Percentiles rank a stretch among this genome's conserved stretches.
phyloP scores from a whole-genome alignment of 2,329 filamentous ascomycete species.

The Stylonectria norvegica region DNA sequence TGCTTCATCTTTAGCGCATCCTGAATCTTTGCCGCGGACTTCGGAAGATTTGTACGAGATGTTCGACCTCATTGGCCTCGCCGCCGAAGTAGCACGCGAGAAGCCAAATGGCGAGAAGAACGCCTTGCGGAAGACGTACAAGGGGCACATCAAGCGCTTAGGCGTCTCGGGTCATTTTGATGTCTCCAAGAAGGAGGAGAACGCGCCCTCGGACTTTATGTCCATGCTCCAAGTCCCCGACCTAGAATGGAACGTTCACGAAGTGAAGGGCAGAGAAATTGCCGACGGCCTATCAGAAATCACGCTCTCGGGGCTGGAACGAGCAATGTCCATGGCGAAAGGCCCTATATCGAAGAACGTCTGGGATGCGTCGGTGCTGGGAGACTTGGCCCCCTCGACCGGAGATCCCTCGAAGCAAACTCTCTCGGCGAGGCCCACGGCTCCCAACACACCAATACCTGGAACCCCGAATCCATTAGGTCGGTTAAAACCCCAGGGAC shows the following conservation, averaged over 20 bases:
- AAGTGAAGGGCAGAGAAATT: slow-evolving; percentile 54
- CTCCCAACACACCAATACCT: slow-evolving; percentile 50
- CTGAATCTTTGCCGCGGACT: slow-evolving; percentile 44
- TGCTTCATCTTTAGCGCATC: slow-evolving; percentile 45
- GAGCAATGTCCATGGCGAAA: slow-evolving; percentile 55
- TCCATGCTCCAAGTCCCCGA: slow-evolving; percentile 50
- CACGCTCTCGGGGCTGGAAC: slow-evolving; percentile 42
- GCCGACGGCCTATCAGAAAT: slow-evolving; percentile 48
- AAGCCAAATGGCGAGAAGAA: slow-evolving; percentile 66
- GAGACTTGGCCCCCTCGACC: slow-evolving; percentile 48
- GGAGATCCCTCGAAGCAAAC: slow-evolving; percentile 39
- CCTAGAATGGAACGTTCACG: slow-evolving; percentile 54
- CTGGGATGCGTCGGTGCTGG: slow-evolving; percentile 58
- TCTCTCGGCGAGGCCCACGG: slow-evolving; percentile 46
- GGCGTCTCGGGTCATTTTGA: slow-evolving; percentile 62
- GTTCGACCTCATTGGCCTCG: slow-evolving; percentile 55
- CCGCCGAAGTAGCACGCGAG: slow-evolving; percentile 59
- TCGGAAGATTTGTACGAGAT: slow-evolving; percentile 58
- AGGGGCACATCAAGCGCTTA: slow-evolving; percentile 63
- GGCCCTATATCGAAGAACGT: slow-evolving; percentile 52
- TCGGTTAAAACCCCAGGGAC: slow-evolving; percentile 38
- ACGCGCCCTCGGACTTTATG: slow-evolving; percentile 51
- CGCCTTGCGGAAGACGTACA: slow-evolving; percentile 64
- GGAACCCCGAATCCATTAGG: slow-evolving; percentile 31
- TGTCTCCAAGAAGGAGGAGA: slow-evolving; percentile 50